A percentile compares a stretch with the other conserved stretches of the same genome.
Conservation (phyloP, 2,329 filamentous ascomycete genomes). For the Ophiostoma australiae region DNA sequence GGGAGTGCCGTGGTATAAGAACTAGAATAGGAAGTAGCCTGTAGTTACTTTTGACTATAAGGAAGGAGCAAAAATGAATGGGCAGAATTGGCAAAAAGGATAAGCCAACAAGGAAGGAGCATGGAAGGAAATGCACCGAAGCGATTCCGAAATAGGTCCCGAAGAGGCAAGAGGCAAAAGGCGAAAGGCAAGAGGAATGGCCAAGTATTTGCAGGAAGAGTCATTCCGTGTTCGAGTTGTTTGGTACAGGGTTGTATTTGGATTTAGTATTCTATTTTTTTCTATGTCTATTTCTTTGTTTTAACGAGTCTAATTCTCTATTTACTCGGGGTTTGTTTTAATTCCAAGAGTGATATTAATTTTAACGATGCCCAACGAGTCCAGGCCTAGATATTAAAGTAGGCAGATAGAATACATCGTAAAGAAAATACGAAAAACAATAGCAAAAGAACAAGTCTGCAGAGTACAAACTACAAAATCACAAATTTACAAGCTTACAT, state of each 20-base stretch:
- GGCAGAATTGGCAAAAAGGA: background rate
- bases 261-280: background rate
- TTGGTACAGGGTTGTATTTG: background rate
- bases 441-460: background rate
- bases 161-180: background rate
- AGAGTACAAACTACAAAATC: background rate
- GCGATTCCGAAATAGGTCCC: background rate
- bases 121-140: background rate
- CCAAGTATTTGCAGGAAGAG: background rate
- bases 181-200: background rate
- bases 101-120: background rate
- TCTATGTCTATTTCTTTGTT: background rate
- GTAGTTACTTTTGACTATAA: background rate
- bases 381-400: background rate
- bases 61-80: background rate
- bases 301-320: too few relatives aligned
- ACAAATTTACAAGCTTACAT: background rate
- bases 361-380: background rate
- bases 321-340: background rate
- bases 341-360: background rate
- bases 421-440: background rate
- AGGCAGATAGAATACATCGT: background rate
- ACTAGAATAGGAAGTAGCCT: background rate
- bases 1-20: background rate
- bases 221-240: background rate